These are phyloP conservation scores for Mollisia scopiformis DNA, from an alignment of 2,329 filamentous ascomycete genomes.

Conservation along the genomic window DNA sequence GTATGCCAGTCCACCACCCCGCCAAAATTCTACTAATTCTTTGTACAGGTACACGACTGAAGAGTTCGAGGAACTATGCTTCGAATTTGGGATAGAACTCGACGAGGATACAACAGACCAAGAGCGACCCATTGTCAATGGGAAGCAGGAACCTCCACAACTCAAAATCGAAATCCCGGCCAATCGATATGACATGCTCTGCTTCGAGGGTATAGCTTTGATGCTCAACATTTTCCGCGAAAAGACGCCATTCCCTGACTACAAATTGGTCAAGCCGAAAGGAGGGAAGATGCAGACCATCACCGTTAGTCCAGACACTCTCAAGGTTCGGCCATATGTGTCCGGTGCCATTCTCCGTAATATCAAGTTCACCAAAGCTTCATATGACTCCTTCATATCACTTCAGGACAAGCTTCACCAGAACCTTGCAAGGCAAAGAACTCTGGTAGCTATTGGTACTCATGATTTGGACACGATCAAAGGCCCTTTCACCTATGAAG, in stretches of 20 bases:
- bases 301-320: slow-evolving; percentile 75
- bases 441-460: slow-evolving; percentile 94
- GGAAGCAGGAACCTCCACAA: slow-evolving; percentile 84
- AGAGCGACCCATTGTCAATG: slow-evolving; percentile 73
- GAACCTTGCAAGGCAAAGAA: slow-evolving; percentile 90
- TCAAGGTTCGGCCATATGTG: slow-evolving; percentile 82
- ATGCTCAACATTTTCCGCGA: slow-evolving; percentile 95
- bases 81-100: slow-evolving; percentile 94
- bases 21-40: slow-evolving; percentile 30
- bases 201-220: slow-evolving; percentile 93
- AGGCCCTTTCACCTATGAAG: slow-evolving; percentile 96
- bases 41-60: slow-evolving; percentile 77
- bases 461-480: slow-evolving; percentile 93
- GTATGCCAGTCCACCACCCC: slow-evolving; percentile 54
- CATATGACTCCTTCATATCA: slow-evolving; percentile 96
- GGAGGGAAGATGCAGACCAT: slow-evolving; percentile 78
- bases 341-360: slow-evolving; percentile 88
- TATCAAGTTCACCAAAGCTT: slow-evolving; percentile 86
- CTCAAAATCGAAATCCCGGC: slow-evolving; percentile 98
- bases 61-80: slow-evolving; percentile 96
- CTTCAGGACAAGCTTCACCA: slow-evolving; percentile 98
- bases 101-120: slow-evolving; percentile 72
- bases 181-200: slow-evolving; percentile 93
- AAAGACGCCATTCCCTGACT: slow-evolving; percentile 76
- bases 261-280: slow-evolving; percentile 72